Evolutionary conservation across 1,139 yeast species (phyloP).

Genomic region (Yamadazyma sp.): DNA sequence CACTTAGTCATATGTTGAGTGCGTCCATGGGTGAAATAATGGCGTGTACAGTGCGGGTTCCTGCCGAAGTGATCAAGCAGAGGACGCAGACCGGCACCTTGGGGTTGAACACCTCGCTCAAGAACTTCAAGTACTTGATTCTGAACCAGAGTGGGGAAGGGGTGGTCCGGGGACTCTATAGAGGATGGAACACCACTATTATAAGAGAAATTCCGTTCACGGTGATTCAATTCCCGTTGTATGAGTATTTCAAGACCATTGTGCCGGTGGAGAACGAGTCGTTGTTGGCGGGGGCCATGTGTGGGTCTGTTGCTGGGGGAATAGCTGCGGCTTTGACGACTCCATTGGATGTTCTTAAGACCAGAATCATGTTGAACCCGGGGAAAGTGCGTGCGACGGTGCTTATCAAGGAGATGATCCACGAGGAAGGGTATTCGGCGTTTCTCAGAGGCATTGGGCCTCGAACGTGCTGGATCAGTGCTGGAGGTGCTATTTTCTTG

Average conservation of each 20-base stretch:
- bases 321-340: conserved; percentile 93
- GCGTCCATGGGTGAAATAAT: conserved; percentile 90
- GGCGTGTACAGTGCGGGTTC: conserved; percentile 92
- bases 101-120: conserved; percentile 56
- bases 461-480: conserved; percentile 94
- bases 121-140: conserved; percentile 59
- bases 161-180: conserved; percentile 68
- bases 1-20: conserved; percentile 72
- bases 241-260: conserved; percentile 70
- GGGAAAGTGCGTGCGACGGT: conserved; percentile 45
- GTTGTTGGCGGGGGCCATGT: conserved; percentile 80
- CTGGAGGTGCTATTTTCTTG: conserved; percentile 95
- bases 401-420: conserved; percentile 48
- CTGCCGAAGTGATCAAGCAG: conserved; percentile 95
- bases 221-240: conserved; percentile 88
- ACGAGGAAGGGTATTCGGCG: conserved; percentile 67
- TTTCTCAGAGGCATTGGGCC: conserved; percentile 89
- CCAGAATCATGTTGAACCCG: conserved; percentile 79
- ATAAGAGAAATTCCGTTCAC: conserved; percentile 96
- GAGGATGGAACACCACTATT: conserved; percentile 93
- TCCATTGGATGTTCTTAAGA: conserved; percentile 89
- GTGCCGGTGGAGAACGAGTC: conserved; percentile 46
- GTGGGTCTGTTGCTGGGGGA: conserved; percentile 95
- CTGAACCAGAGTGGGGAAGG: conserved; percentile 75
- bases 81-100: conserved; percentile 73